A percentile compares a stretch with the other conserved stretches of the same genome.
Evolutionary conservation across 176 grass and related monocot genomes (phyloP).

Genomic region (Oryza meyeriana): DNA sequence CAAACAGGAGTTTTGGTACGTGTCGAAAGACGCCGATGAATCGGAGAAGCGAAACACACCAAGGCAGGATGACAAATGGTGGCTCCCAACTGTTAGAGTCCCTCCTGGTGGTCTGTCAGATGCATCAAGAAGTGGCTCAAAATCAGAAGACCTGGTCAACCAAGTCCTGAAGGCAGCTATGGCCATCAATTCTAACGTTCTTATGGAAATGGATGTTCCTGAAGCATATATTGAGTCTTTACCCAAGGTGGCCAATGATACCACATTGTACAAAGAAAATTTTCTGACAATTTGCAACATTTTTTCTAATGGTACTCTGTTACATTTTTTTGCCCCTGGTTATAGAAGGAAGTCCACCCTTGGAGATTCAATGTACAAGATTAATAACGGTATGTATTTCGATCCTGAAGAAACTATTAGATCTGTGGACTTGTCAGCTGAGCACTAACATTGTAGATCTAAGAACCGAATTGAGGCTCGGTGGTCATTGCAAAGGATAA

Average conservation of each 20-base stretch:
- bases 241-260: slow-evolving; percentile 58
- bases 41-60: slow-evolving; percentile 35
- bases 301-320: neutral
- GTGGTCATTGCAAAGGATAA: slow-evolving; percentile 78
- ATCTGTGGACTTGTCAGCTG: slow-evolving; percentile 48
- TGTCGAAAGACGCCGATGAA: slow-evolving; percentile 45
- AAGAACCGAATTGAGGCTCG: slow-evolving; percentile 80
- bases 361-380: slow-evolving; percentile 77
- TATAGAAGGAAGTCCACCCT: slow-evolving; percentile 68
- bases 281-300: neutral
- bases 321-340: slow-evolving; percentile 14
- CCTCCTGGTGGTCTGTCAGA: slow-evolving; percentile 62
- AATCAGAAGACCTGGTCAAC: slow-evolving; percentile 62
- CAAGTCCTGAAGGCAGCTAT: slow-evolving; percentile 86
- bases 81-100: slow-evolving; percentile 70
- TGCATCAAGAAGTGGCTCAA: slow-evolving; percentile 47
- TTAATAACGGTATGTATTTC: slow-evolving; percentile 71
- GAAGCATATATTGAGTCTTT: slow-evolving; percentile 74
- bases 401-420: slow-evolving; percentile 66
- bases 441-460: slow-evolving; percentile 73
- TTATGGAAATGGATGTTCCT: slow-evolving; percentile 82
- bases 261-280: neutral
- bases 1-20: slow-evolving; percentile 73
- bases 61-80: slow-evolving; percentile 76
- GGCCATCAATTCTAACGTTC: slow-evolving; percentile 79